Percentiles rank a stretch among this genome's conserved stretches.
phyloP scores from a whole-genome alignment of 2,329 filamentous ascomycete genomes.

The Akanthomyces uredinophilus region DNA sequence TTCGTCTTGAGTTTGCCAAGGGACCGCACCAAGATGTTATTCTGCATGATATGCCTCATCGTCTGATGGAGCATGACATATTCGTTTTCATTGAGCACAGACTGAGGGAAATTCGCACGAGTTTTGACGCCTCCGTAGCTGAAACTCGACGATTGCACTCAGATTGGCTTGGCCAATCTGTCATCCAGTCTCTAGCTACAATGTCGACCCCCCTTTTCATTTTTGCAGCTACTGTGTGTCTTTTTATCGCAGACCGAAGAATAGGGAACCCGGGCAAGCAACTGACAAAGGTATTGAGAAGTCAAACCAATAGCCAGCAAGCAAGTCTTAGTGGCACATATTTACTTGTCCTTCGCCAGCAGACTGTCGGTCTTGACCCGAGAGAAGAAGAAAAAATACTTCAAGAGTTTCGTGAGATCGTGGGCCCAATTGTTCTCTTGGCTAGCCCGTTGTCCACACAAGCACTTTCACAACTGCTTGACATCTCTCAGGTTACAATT shows the following conservation, averaged over 20 bases:
- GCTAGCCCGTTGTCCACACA: conserved; percentile 24
- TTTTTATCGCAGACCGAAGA: conserved; percentile 19
- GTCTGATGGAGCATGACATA: conserved; percentile 33
- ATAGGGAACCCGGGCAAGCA: conserved; percentile 18
- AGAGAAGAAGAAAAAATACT: too few species aligned
- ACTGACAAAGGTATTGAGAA: conserved; percentile 17
- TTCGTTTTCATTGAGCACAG: conserved; percentile 26
- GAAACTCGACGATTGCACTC: conserved; percentile 14
- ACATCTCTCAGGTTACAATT: conserved; percentile 17
- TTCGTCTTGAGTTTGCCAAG: conserved; percentile 22
- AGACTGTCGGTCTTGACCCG: too few species aligned
- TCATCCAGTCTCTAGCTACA: not conserved
- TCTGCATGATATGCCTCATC: conserved; percentile 31
- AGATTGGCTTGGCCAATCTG: conserved; percentile 26
- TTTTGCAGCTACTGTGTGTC: conserved; percentile 18
- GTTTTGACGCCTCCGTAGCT: conserved; percentile 18
- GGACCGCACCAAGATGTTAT: conserved; percentile 17
- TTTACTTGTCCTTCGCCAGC: too few species aligned
- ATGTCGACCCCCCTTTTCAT: conserved; percentile 20
- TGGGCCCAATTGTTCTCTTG: too few species aligned
- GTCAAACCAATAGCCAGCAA: too few species aligned
- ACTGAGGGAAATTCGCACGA: conserved; percentile 25
- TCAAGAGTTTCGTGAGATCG: too few species aligned
- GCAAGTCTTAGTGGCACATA: too few species aligned
- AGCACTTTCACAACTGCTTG: conserved; percentile 25